These are phyloP conservation scores for Prunus salicina DNA, from an alignment of 306 rosid species.

Conservation along the genomic window DNA sequence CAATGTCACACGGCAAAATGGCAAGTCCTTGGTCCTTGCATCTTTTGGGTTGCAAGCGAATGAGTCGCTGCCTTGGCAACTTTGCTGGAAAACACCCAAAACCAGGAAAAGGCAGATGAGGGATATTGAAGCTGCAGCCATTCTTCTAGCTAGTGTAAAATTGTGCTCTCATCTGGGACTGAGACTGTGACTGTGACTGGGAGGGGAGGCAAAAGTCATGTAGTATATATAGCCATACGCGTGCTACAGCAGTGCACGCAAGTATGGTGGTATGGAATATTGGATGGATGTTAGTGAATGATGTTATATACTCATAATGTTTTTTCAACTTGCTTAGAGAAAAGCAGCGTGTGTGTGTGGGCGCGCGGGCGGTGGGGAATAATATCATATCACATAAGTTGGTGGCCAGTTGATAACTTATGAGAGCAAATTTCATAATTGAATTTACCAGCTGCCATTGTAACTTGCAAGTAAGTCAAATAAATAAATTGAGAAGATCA, in stretches of 20 bases:
- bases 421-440: not conserved
- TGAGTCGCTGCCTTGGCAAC: constrained; percentile 38
- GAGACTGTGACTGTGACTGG: not conserved
- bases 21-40: constrained; percentile 26
- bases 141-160: not conserved
- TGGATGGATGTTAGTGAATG: constrained; percentile 8
- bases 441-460: not conserved
- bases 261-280: not conserved
- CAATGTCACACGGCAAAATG: constrained; percentile 47
- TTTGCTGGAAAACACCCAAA: not conserved
- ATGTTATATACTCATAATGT: not conserved
- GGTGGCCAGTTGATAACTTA: not conserved
- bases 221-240: constrained; percentile 14
- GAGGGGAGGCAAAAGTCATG: constrained; percentile 14
- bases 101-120: constrained; percentile 3
- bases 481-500: not conserved
- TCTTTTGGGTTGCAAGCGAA: constrained; percentile 74
- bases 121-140: not conserved
- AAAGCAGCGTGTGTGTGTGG: not conserved
- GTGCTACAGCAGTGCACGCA: not conserved
- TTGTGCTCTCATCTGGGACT: not conserved
- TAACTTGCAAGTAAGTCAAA: not conserved
- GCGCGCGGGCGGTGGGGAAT: not conserved
- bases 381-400: not conserved
- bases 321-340: not conserved